phyloP scores from a whole-genome alignment of 805 yeast species.

The Cyberlindnera mrakii region DNA sequence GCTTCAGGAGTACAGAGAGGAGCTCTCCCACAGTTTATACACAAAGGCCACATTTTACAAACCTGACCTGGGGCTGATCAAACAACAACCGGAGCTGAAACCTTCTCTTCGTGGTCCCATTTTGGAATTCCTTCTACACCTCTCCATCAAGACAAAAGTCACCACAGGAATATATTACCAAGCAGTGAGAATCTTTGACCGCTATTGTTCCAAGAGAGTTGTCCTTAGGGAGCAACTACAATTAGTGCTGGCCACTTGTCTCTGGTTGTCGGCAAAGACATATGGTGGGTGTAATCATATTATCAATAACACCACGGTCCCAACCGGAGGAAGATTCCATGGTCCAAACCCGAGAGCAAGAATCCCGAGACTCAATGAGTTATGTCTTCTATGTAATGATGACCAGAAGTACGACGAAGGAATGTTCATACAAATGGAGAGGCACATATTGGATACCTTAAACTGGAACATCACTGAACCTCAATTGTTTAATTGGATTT shows the following conservation, averaged over 20 bases:
- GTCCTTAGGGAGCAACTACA: conserved; percentile 84
- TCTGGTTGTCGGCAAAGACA: conserved; percentile 90
- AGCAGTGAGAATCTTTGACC: conserved; percentile 73
- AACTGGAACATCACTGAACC: conserved; percentile 74
- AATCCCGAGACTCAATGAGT: conserved; percentile 67
- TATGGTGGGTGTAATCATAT: conserved; percentile 70
- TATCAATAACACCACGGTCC: conserved; percentile 41
- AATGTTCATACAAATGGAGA: conserved; percentile 83
- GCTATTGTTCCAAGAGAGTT: conserved; percentile 84
- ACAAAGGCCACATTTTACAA: conserved; percentile 32
- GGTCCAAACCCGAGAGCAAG: conserved; percentile 73
- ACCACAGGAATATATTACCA: conserved; percentile 62
- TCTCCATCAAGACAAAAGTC: conserved; percentile 56
- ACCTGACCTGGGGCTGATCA: conserved; percentile 61
- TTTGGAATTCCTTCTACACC: conserved; percentile 75
- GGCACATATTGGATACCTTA: conserved; percentile 64
- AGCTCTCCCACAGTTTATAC: conserved; percentile 35
- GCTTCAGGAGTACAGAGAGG: conserved; percentile 47
- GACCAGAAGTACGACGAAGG: conserved; percentile 54
- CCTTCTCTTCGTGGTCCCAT: conserved; percentile 67
- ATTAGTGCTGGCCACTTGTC: conserved; percentile 82
- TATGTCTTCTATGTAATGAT: conserved; percentile 67
- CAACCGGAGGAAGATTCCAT: conserved; percentile 52
- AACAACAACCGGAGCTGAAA: conserved; percentile 82
- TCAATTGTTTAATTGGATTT: conserved; percentile 41